Percentiles rank a stretch among this genome's conserved stretches.
These are phyloP conservation scores for Xerocomellus dryophilus DNA, from an alignment of 768 basidiomycete genomes.

Conservation along the genomic window DNA sequence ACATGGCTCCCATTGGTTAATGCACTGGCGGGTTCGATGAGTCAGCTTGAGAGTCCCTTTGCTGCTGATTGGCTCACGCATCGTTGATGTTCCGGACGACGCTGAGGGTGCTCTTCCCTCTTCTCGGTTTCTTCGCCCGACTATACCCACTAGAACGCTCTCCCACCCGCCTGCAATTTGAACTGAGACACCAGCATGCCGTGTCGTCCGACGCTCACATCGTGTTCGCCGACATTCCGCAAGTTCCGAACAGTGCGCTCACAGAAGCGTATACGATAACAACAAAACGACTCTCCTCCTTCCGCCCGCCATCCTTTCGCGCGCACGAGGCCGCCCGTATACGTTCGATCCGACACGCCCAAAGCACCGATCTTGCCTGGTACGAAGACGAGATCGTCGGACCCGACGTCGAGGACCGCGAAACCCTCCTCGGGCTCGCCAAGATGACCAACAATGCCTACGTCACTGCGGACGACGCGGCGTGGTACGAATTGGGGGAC, in stretches of 20 bases:
- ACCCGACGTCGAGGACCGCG: conserved; percentile 75
- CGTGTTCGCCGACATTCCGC: conserved; percentile 50
- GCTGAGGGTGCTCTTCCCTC: conserved; percentile 45
- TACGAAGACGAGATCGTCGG: conserved; percentile 67
- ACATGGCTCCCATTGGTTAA: neutral
- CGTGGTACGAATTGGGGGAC: conserved; percentile 75
- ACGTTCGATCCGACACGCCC: conserved; percentile 44
- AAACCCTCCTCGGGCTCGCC: conserved; percentile 76
- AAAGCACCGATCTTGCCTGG: conserved; percentile 57
- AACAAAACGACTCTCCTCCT: conserved; percentile 38
- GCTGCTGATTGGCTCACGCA: neutral
- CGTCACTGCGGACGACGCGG: conserved; percentile 52
- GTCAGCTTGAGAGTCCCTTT: conserved; percentile 9
- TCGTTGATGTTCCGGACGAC: conserved; percentile 39
- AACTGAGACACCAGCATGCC: conserved; percentile 62
- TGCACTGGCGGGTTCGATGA: conserved; percentile 13
- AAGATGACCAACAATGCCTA: conserved; percentile 98
- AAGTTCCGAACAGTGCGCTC: conserved; percentile 9
- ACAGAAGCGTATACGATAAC: conserved; percentile 35
- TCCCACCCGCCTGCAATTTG: conserved; percentile 39
- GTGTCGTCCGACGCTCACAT: conserved; percentile 47
- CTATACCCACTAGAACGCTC: conserved; percentile 4
- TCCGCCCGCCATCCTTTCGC: conserved; percentile 47
- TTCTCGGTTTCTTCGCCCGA: conserved; percentile 31
- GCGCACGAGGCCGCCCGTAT: conserved; percentile 42